Percentiles rank a stretch among this genome's conserved stretches.
These are phyloP conservation scores for Aspergillus wentii DNA, from an alignment of 495 filamentous ascomycete genomes.

Conservation along the genomic window DNA sequence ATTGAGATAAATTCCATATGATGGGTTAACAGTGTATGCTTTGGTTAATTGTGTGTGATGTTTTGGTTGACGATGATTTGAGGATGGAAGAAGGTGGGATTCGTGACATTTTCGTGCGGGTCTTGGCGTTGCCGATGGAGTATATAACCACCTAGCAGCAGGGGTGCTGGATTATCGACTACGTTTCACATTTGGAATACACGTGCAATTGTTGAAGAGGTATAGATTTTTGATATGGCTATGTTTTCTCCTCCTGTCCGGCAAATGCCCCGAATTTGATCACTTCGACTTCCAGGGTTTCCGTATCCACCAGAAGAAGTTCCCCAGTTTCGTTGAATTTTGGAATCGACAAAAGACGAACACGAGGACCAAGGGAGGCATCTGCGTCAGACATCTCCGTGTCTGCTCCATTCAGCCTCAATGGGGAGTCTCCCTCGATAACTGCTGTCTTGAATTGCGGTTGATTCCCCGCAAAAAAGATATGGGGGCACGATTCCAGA, in stretches of 20 bases:
- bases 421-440: conserved; percentile 50
- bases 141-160: no score
- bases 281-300: conserved; percentile 73
- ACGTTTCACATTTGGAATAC: no score
- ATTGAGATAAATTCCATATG: no score
- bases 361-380: conserved; percentile 54
- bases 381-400: conserved; percentile 37
- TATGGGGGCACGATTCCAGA: conserved; percentile 74
- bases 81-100: no score
- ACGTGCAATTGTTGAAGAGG: no score
- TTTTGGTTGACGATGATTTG: no score
- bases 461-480: conserved; percentile 89
- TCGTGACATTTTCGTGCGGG: no score
- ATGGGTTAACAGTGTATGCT: no score
- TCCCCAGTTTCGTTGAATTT: conserved; percentile 76
- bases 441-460: conserved; percentile 72
- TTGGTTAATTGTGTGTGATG: no score
- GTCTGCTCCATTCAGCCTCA: conserved; percentile 30
- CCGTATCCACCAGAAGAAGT: conserved; percentile 78
- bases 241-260: conserved; percentile 34
- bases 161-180: no score
- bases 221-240: no score
- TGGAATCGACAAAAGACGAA: conserved; percentile 74
- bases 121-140: no score
- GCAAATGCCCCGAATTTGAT: conserved; percentile 59